These are phyloP conservation scores for Hanseniaspora lindneri DNA, from an alignment of 805 yeast genomes.

Conservation along the genomic window DNA sequence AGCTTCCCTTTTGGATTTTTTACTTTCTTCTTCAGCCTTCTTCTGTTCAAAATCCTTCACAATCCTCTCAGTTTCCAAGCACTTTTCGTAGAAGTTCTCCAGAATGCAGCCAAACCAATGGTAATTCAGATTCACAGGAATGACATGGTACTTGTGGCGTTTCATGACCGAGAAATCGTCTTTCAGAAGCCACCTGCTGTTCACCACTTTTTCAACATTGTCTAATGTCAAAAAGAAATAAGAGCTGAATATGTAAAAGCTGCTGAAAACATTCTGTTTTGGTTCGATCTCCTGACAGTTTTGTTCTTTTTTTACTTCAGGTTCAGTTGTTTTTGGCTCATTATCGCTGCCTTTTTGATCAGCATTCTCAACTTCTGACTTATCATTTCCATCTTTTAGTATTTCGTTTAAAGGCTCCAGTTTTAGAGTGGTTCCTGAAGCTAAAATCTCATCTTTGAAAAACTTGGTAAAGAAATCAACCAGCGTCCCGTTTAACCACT, in stretches of 20 bases:
- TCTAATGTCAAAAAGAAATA: constrained; percentile 52
- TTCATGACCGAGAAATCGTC: constrained; percentile 39
- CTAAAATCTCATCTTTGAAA: constrained; percentile 32
- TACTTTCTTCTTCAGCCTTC: constrained; percentile 4
- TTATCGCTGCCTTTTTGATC: neutral
- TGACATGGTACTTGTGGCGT: constrained; percentile 49
- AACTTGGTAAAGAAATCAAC: constrained; percentile 72
- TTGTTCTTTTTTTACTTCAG: neutral
- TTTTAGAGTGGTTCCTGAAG: neutral
- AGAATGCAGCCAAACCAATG: constrained; percentile 87
- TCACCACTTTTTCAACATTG: constrained; percentile 39
- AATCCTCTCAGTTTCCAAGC: constrained; percentile 19
- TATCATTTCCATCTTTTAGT: constrained; percentile 7
- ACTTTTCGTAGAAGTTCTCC: constrained; percentile 35
- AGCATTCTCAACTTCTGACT: neutral
- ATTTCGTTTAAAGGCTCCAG: neutral
- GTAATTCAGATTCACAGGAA: constrained; percentile 62
- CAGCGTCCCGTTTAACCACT: constrained; percentile 82
- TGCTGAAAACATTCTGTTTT: constrained; percentile 19
- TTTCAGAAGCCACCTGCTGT: constrained; percentile 63
- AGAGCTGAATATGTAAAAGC: constrained; percentile 57
- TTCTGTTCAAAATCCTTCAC: constrained; percentile 13
- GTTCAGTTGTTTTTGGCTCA: neutral
- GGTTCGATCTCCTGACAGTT: neutral
- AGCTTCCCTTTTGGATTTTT: neutral